Evolutionary conservation across 345 rosid species (phyloP).

Genomic region (Eucalyptus erythrocorys): DNA sequence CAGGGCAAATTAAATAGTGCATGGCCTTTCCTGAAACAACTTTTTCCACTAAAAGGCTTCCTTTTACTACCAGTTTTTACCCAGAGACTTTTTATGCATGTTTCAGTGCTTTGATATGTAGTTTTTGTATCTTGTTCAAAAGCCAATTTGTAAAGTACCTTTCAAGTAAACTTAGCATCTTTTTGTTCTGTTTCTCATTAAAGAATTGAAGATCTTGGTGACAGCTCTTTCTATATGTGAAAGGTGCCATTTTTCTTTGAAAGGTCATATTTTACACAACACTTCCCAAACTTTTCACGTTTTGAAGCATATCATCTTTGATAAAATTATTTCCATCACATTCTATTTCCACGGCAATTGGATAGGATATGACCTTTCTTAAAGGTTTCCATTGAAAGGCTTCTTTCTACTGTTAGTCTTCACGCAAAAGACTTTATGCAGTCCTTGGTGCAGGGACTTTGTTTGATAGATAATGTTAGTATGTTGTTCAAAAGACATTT

Average conservation of each 20-base stretch:
- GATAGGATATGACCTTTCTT: no score
- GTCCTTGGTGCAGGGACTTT: no score
- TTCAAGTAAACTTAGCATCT: background rate
- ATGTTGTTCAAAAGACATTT: no score
- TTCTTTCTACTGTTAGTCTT: no score
- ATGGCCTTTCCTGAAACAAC: background rate
- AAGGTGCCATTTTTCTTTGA: background rate
- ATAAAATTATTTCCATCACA: no score
- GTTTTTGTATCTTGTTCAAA: background rate
- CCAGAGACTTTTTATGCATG: background rate
- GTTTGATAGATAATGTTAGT: no score
- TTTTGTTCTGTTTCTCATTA: background rate
- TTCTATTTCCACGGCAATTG: no score
- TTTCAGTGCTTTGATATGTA: background rate
- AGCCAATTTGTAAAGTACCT: background rate
- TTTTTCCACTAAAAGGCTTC: background rate
- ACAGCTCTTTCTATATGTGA: background rate
- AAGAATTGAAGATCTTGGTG: background rate
- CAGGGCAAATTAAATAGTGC: background rate
- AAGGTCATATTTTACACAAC: background rate
- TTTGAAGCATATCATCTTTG: background rate
- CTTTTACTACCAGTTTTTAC: background rate
- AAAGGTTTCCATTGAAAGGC: no score
- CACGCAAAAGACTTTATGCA: no score
- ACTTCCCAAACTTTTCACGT: background rate